Base-by-base conservation (phyloP, 2,329 filamentous ascomycete species). In the Coniochaeta sp. region DNA sequence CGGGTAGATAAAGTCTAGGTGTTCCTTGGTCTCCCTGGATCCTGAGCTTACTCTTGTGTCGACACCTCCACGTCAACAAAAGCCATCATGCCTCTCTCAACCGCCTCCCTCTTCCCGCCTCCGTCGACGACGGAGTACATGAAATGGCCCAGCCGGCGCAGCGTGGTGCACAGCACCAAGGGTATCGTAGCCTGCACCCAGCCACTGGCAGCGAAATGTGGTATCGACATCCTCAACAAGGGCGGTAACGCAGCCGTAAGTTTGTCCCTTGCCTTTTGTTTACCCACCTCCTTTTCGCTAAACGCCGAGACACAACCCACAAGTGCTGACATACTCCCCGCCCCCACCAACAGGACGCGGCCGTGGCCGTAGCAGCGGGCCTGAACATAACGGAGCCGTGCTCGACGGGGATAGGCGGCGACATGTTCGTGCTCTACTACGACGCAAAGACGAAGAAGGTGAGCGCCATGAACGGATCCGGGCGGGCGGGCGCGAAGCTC, bases 381-480 rank as follows among this genome's bases (percentile, higher is more conserved):
- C 76, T 99, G 52, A 97, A 96, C 70, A 81, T 97, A 64, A 96
- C 92, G 0, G 94, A 99, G 65, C 94, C 94, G 7, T 84, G 85
- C 53, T 94, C 88, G 6, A 97, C 94, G 1, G 94, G 94, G 35
- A 96, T 99, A 54, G 94, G 94, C 52, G 94, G 94, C 56, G 94
- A 99, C 71, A 91, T 96, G 84, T 99, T 97, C 72, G 91, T 91
- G 67, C 81, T 97, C 31, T 96, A 83, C 76, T 97, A 92, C 73
- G 82, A 95, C 65, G 89, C 90, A 38, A 81, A 86, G 60, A 89
- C 85, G 0, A 87, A 87, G 64, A 87, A 87, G 56, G 86, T 97
- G 8, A 86, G 84, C 51, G 89, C 91, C 9, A 74, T 97, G 68
- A 99, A 99, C 68, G 94, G 91, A 18, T 96, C 91, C 1, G 94